phyloP scores from a whole-genome alignment of 139 green algal genomes.

The Pleodorina starrii region DNA sequence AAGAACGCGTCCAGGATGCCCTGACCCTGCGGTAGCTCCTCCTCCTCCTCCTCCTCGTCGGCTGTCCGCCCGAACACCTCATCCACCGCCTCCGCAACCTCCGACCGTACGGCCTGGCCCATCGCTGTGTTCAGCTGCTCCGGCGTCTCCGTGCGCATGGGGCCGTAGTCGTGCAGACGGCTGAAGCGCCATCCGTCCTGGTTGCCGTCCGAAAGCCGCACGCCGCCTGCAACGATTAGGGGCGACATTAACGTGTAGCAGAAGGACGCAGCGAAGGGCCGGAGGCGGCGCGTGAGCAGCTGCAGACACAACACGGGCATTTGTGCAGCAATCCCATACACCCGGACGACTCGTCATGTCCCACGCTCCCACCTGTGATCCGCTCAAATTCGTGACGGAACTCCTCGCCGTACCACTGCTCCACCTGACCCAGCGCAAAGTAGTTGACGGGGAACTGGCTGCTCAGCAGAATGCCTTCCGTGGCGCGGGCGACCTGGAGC shows the following conservation, averaged over 20 bases:
- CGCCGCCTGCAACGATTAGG: constrained; percentile 4
- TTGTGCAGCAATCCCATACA: too few relatives aligned
- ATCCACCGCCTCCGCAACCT: background rate
- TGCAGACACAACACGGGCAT: too few relatives aligned
- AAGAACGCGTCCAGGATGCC: constrained; percentile 37
- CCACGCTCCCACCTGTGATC: constrained; percentile 25
- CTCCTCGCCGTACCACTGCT: constrained; percentile 84
- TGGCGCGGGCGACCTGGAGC: constrained; percentile 63
- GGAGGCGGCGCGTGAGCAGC: too few relatives aligned
- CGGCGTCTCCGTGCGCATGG: constrained; percentile 15
- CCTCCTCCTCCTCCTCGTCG: constrained; percentile 1
- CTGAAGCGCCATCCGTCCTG: constrained; percentile 86
- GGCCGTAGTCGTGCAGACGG: constrained; percentile 78
- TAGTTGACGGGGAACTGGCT: constrained; percentile 91
- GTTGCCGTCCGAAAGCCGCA: background rate
- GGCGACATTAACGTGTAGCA: too few relatives aligned
- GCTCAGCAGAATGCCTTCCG: constrained; percentile 58
- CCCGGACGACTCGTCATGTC: too few relatives aligned
- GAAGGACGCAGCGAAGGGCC: too few relatives aligned
- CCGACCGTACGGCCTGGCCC: background rate
- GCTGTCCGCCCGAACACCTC: background rate
- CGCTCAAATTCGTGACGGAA: constrained; percentile 53
- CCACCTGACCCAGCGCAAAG: constrained; percentile 87
- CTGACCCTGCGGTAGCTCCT: background rate
- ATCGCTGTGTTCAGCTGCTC: constrained; percentile 15